phyloP scores from a whole-genome alignment of 225 moss, liverwort and hornwort species.

The Rhytidiadelphus loreus region DNA sequence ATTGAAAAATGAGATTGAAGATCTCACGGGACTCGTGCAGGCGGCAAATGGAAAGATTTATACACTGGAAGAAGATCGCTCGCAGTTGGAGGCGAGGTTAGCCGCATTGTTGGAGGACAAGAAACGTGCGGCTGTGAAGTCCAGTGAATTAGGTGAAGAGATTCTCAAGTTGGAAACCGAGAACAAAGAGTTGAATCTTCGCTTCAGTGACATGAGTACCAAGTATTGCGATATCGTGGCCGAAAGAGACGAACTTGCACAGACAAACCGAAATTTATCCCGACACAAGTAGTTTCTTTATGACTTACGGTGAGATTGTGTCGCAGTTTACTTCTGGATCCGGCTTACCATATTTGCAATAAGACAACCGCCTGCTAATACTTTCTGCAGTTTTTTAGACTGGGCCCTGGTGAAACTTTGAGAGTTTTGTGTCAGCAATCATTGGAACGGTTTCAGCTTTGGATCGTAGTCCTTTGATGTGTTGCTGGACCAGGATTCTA shows the following conservation, averaged over 20 bases:
- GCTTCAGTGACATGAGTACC: neutral
- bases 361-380: neutral
- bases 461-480: neutral
- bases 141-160: slow-evolving; percentile 7
- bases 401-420: neutral
- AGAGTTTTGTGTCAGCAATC: neutral
- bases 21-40: neutral
- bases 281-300: slow-evolving; percentile 1
- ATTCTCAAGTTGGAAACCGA: slow-evolving; percentile 8
- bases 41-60: neutral
- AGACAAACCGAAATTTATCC: neutral
- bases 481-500: neutral
- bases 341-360: neutral
- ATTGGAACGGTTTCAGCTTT: neutral
- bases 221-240: slow-evolving; percentile 3
- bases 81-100: neutral
- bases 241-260: slow-evolving; percentile 22
- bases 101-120: slow-evolving; percentile 5
- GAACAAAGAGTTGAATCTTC: neutral
- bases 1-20: neutral
- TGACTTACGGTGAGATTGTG: neutral
- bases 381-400: neutral
- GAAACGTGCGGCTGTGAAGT: neutral
- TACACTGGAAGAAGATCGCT: slow-evolving; percentile 1
- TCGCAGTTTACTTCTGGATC: neutral